Base-by-base conservation (phyloP, 2,329 filamentous ascomycete genomes). In the Geoglossum cookeanum region DNA sequence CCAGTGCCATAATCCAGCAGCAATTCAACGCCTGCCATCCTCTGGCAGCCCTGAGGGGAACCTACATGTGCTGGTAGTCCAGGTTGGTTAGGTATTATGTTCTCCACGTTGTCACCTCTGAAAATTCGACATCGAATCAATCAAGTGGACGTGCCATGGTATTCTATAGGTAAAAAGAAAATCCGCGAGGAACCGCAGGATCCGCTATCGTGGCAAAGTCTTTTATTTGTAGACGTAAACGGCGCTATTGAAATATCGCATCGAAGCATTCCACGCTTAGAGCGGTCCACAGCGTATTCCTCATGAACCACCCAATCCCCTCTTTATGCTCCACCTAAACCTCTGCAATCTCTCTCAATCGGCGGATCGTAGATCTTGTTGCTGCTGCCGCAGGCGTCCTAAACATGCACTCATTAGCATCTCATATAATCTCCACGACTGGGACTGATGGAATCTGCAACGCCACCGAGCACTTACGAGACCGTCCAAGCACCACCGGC, bases 331-430 rank as follows among this genome's bases (percentile, higher is more conserved):
- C 51, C 11, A 29, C 37, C 56, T 56, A 91, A 76, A 94, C 87
- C 83, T 95, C 90, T 72, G 87, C 87, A 78, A 95, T 94, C 78
- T 96, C 90, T 74, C 90, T 85, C 78, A 96, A 81, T 83, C 90
- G 85, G 78, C 90, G 87, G 76, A 96, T 89, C 68, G 90, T 96
- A 68, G 90, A 96, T 76, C 90, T 83, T 76, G 90, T 94, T 69
- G 90, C 88, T 69, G 88, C 89, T 65, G 90, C 90, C 69, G 90
- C 90, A 64, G 90, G 87, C 68, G 90, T 96, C 65, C 88, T 94
- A 35, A 53, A 11, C 17, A 53, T 51, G 17, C 33, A 9, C 9
- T 11, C 17, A 32, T 51, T n/a, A 49, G 17, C 55, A 51, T 47
- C 8, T 49, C 35, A 35, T 35, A 44, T n/a, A 3, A 39, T 17